Conservation (phyloP, 495 filamentous ascomycete species). For the Poronia punctata region DNA sequence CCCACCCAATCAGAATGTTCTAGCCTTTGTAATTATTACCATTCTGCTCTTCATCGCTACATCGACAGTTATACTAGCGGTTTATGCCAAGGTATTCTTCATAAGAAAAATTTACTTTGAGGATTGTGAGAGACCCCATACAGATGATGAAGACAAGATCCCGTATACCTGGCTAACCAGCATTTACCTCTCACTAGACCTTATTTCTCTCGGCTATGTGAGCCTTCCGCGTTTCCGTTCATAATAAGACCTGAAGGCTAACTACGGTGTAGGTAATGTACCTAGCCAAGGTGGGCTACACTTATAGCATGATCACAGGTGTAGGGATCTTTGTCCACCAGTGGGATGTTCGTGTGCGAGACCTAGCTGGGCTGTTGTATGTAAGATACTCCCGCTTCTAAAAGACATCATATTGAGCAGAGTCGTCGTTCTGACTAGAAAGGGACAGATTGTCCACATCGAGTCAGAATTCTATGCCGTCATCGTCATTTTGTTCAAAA, state of each 20-base stretch:
- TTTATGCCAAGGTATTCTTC: conserved; percentile 6
- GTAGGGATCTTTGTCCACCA: conserved; percentile 18
- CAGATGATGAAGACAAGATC: too few species aligned
- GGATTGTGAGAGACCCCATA: not conserved
- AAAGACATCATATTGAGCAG: too few species aligned
- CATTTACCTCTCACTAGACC: not conserved
- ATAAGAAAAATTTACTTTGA: conserved; percentile 4
- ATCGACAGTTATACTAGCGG: conserved; percentile 3
- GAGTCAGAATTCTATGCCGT: conserved; percentile 13
- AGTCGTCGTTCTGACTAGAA: not conserved
- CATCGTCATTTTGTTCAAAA: conserved; percentile 17
- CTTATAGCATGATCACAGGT: not conserved
- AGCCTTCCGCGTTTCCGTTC: too few species aligned
- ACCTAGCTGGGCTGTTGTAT: not conserved
- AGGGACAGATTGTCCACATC: conserved; percentile 10
- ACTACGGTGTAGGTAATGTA: not conserved
- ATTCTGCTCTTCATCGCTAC: conserved; percentile 9
- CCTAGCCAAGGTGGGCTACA: not conserved
- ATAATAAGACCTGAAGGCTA: not conserved
- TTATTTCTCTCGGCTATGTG: not conserved
- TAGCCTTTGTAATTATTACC: conserved; percentile 5
- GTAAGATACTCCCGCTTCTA: not conserved
- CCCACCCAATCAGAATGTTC: conserved; percentile 16
- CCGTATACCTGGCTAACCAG: not conserved
- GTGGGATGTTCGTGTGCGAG: conserved; percentile 13